Conservation (phyloP, 805 yeast genomes). For the Komagataella mondaviorum region DNA sequence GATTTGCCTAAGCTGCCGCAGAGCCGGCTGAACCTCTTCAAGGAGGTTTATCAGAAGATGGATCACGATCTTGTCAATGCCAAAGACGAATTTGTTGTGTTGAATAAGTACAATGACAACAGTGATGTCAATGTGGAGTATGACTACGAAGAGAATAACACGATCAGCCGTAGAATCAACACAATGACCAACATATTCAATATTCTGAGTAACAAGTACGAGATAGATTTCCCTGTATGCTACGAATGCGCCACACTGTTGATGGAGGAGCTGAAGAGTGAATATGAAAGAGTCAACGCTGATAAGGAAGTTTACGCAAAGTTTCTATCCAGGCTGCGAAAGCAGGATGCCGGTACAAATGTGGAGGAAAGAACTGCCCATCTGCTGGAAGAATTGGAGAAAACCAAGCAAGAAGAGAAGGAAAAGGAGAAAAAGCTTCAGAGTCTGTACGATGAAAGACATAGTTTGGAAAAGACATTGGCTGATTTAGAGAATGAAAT, state of each 20-base stretch:
- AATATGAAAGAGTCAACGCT: constrained; percentile 57
- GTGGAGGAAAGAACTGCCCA: constrained; percentile 24
- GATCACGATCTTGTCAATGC: neutral
- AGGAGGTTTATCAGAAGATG: neutral
- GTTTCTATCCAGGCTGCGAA: constrained; percentile 57
- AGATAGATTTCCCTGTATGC: constrained; percentile 80
- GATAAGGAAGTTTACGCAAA: constrained; percentile 72
- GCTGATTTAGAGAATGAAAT: constrained; percentile 25
- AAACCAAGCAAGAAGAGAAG: constrained; percentile 25
- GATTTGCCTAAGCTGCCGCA: neutral
- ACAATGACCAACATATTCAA: constrained; percentile 57
- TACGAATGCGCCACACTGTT: constrained; percentile 66
- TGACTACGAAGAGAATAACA: neutral
- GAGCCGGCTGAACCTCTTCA: neutral
- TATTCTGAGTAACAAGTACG: constrained; percentile 62
- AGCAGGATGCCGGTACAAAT: constrained; percentile 29
- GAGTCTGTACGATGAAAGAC: constrained; percentile 27
- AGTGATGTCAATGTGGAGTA: neutral
- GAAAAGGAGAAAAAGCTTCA: constrained; percentile 23
- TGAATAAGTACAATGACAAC: neutral
- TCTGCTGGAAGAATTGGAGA: constrained; percentile 30
- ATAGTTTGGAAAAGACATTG: constrained; percentile 34
- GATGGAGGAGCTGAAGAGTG: constrained; percentile 47
- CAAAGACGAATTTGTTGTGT: constrained; percentile 14
- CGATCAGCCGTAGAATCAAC: constrained; percentile 32